Conservation (phyloP, 192 early-diverging fungal genomes). For the Podila clonocystis region DNA sequence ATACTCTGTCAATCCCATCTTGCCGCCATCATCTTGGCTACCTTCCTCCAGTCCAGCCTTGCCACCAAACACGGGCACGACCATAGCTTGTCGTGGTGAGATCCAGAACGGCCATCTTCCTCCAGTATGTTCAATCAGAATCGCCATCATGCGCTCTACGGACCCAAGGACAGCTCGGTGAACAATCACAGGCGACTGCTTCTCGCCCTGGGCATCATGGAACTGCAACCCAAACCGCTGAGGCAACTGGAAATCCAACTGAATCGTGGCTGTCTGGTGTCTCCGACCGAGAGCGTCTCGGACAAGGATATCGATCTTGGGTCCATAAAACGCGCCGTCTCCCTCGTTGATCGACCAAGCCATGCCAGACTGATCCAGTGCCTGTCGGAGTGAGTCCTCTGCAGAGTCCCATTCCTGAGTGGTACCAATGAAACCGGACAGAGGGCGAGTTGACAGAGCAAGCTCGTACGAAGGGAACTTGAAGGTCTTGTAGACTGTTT, state of each 20-base stretch:
- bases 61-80: conserved; percentile 75
- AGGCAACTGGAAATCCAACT: conserved; percentile 96
- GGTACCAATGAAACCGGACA: conserved; percentile 76
- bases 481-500: conserved; percentile 82
- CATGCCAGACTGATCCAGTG: conserved; percentile 68
- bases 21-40: background rate
- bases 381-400: conserved; percentile 75
- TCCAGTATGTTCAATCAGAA: conserved; percentile 90
- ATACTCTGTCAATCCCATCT: conserved; percentile 69
- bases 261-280: conserved; percentile 96
- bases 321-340: conserved; percentile 97
- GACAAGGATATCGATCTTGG: conserved; percentile 94
- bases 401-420: conserved; percentile 82
- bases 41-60: conserved; percentile 29
- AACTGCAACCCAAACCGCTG: conserved; percentile 85
- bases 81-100: conserved; percentile 87
- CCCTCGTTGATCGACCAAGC: conserved; percentile 80
- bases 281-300: conserved; percentile 80
- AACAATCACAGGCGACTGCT: conserved; percentile 89
- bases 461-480: conserved; percentile 82
- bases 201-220: conserved; percentile 68
- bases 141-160: conserved; percentile 96
- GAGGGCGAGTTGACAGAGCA: conserved; percentile 84
- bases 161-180: conserved; percentile 92
- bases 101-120: conserved; percentile 98